Base-by-base conservation (phyloP, 768 basidiomycete genomes). In the Russula foetens region DNA sequence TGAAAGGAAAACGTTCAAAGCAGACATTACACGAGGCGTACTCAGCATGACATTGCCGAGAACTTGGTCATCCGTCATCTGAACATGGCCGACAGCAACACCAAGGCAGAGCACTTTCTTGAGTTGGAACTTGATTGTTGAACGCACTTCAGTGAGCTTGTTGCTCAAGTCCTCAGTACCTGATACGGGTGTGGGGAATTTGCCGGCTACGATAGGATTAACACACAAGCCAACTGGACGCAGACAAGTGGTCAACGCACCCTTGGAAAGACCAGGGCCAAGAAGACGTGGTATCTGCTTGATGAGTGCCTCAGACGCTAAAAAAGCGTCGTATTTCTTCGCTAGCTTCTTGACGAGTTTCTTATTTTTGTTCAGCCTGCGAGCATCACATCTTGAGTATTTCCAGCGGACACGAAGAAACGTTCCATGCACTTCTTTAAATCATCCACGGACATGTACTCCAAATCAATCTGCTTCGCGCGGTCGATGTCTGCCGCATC, bases 321-420 rank as follows among this genome's bases (percentile, higher is more conserved):
- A 79, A 88, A 99, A 99, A 61, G 96, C 94, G 69, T 99, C 95
- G 79, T 98, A 95, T 75, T 98, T 98, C 83, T 98, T 98, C 67
- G 96, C 96, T 68, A 98, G 90, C 81, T 97, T 97, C 84, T 98
- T 99, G 72, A 98, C 97, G 64, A 99, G 91, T 80, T 99, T 99
- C 83, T 99, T 98, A 85, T 98, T 99, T 81, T 97, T 96, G 88
- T 96, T 97, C 66, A 98, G 84, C 77, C 90, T 92, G 49, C 24
- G n/a, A 17, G 48, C 14, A 21, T 49, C 58, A 15, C 29, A 26
- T 2, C 60, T n/a, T 53, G 12, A 29, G 39, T 21, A 43, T 51
- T 44, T 15, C 48, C 43, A 9, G 31, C 21, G 23, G 17, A 15
- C 14, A 35, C 31, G 7, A n/a, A 15, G 21, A 15, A 4, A 5